Percentiles rank a stretch among this genome's conserved stretches.
These are phyloP conservation scores for Pistacia vera DNA, from an alignment of 345 rosid species.

Conservation along the genomic window DNA sequence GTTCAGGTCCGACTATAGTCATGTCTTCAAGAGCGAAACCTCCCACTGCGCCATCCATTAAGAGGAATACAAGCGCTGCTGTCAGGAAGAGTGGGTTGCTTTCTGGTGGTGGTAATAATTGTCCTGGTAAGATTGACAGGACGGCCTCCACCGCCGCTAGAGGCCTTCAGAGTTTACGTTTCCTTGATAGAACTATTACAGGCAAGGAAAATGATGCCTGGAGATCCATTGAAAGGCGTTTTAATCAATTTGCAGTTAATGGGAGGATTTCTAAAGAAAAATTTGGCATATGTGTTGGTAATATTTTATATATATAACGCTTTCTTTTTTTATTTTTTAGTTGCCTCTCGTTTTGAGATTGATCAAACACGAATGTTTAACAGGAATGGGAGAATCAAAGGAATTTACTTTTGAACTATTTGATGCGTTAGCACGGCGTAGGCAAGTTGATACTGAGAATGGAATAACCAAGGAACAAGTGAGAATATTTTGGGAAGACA, in stretches of 20 bases:
- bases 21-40: constrained; percentile 12
- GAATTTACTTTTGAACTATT: constrained; percentile 83
- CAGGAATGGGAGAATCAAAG: constrained; percentile 89
- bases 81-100: constrained; percentile 41
- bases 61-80: constrained; percentile 44
- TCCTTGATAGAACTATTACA: constrained; percentile 71
- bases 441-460: constrained; percentile 40
- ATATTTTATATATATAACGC: neutral
- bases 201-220: constrained; percentile 86
- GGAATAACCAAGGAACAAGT: constrained; percentile 73
- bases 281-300: constrained; percentile 85
- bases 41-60: constrained; percentile 33
- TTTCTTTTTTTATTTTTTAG: neutral
- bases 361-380: too few relatives aligned
- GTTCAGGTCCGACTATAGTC: neutral
- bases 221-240: constrained; percentile 78
- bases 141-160: constrained; percentile 64
- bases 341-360: neutral
- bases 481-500: constrained; percentile 85
- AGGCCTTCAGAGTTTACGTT: constrained; percentile 80
- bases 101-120: neutral
- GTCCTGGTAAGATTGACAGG: constrained; percentile 44
- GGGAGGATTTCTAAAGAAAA: constrained; percentile 63
- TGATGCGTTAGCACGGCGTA: constrained; percentile 78
- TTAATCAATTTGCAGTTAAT: constrained; percentile 59